phyloP scores from a whole-genome alignment of 2,329 filamentous ascomycete genomes.

The Xylariaceae sp. region DNA sequence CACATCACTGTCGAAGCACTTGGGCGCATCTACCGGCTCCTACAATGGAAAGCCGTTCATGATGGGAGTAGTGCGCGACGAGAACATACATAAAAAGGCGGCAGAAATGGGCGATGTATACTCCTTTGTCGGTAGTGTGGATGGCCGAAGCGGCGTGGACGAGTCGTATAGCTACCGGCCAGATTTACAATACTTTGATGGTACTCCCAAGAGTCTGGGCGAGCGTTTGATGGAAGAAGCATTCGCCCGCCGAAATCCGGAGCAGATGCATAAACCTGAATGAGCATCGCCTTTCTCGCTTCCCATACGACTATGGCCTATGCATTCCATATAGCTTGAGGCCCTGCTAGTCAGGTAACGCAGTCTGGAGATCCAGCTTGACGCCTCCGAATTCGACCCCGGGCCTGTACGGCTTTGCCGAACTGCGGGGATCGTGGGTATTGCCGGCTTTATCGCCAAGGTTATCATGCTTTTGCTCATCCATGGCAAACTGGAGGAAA shows the following conservation, averaged over 20 bases:
- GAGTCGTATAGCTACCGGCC: slow-evolving; percentile 41
- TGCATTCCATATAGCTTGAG: too few species aligned
- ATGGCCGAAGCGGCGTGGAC: slow-evolving; percentile 46
- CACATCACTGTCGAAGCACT: slow-evolving; percentile 21
- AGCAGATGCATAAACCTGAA: slow-evolving; percentile 4
- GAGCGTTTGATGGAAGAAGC: slow-evolving; percentile 45
- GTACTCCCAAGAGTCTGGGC: slow-evolving; percentile 43
- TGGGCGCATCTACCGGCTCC: slow-evolving; percentile 42
- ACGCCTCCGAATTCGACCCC: too few species aligned
- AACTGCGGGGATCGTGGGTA: too few species aligned
- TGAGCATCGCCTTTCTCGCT: slow-evolving; percentile 2
- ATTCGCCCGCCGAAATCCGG: slow-evolving; percentile 20
- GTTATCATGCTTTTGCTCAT: too few species aligned
- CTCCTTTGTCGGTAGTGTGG: slow-evolving; percentile 49
- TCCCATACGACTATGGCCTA: too few species aligned
- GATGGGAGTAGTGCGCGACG: slow-evolving; percentile 46
- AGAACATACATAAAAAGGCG: slow-evolving; percentile 44
- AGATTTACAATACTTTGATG: slow-evolving; percentile 34
- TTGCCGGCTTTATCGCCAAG: too few species aligned
- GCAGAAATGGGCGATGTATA: slow-evolving; percentile 43
- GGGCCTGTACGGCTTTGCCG: too few species aligned
- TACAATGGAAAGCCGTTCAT: slow-evolving; percentile 49
- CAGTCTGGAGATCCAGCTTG: too few species aligned
- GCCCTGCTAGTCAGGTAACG: too few species aligned
- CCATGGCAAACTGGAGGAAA: too few species aligned